These are phyloP conservation scores for Sporothrix globosa DNA, from an alignment of 2,329 filamentous ascomycete genomes.

Conservation along the genomic window DNA sequence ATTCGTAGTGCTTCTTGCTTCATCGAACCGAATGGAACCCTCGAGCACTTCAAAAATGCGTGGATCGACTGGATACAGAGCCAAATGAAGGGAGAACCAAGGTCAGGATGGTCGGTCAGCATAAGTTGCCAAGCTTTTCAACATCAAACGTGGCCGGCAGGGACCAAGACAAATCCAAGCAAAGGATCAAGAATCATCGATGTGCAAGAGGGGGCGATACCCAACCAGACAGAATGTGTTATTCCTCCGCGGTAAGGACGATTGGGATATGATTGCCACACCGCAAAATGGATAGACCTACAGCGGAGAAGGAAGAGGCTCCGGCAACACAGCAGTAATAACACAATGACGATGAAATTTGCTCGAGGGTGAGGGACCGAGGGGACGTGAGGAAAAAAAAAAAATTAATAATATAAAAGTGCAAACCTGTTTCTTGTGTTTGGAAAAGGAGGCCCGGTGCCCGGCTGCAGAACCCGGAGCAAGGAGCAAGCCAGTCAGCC, in stretches of 20 bases:
- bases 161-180: not conserved
- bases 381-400: not conserved
- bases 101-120: constrained; percentile 7
- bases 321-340: not conserved
- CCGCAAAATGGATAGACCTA: not conserved
- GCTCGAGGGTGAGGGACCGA: not conserved
- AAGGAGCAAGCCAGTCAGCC: not conserved
- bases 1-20: not conserved
- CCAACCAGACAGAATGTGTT: not conserved
- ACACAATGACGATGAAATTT: not conserved
- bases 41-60: too few relatives aligned
- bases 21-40: not conserved
- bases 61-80: not conserved
- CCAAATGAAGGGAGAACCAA: not conserved
- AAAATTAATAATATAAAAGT: not conserved
- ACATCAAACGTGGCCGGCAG: not conserved
- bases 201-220: not conserved
- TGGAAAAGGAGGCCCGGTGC: not conserved
- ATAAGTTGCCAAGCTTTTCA: not conserved
- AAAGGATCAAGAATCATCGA: not conserved
- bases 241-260: not conserved
- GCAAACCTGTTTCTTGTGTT: constrained; percentile 24
- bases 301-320: not conserved
- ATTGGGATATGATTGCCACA: not conserved
- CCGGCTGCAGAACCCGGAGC: constrained; percentile 13